These are phyloP conservation scores for Pelargonium australe DNA, from an alignment of 441 rosid genomes.

Conservation along the genomic window DNA sequence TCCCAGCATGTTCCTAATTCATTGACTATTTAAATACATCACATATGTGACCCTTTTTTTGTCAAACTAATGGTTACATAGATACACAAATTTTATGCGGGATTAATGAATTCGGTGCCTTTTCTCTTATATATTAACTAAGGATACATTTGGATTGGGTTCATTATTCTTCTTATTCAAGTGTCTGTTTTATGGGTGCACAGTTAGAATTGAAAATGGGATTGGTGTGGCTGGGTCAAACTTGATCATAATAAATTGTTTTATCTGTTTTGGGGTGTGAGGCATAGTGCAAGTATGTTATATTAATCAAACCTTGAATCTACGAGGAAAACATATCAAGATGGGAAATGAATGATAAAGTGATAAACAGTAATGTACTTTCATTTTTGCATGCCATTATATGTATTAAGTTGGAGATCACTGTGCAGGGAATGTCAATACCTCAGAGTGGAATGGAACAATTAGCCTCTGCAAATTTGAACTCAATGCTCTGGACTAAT, in stretches of 20 bases:
- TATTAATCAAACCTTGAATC: not conserved
- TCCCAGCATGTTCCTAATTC: not conserved
- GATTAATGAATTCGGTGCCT: too few relatives aligned
- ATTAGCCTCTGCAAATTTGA: conserved; percentile 19
- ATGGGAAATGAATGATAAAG: not conserved
- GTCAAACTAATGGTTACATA: not conserved
- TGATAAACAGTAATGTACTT: not conserved
- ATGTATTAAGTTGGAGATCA: not conserved
- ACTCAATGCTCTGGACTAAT: conserved; percentile 17
- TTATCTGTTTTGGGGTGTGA: not conserved
- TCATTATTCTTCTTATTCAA: not conserved
- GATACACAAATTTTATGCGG: too few relatives aligned
- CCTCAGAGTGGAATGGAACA: conserved; percentile 22
- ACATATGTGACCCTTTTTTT: not conserved
- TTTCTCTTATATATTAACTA: not conserved
- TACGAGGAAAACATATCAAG: too few relatives aligned
- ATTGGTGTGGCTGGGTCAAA: not conserved
- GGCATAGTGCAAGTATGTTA: not conserved
- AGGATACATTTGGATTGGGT: not conserved
- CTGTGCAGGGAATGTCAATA: conserved; percentile 18
- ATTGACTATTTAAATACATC: not conserved
- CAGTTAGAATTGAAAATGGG: not conserved
- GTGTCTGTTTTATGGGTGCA: not conserved
- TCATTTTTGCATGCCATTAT: not conserved
- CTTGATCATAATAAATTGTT: not conserved